These are phyloP conservation scores for Colletotrichum sp. DNA, from an alignment of 2,329 filamentous ascomycete genomes.

Conservation along the genomic window DNA sequence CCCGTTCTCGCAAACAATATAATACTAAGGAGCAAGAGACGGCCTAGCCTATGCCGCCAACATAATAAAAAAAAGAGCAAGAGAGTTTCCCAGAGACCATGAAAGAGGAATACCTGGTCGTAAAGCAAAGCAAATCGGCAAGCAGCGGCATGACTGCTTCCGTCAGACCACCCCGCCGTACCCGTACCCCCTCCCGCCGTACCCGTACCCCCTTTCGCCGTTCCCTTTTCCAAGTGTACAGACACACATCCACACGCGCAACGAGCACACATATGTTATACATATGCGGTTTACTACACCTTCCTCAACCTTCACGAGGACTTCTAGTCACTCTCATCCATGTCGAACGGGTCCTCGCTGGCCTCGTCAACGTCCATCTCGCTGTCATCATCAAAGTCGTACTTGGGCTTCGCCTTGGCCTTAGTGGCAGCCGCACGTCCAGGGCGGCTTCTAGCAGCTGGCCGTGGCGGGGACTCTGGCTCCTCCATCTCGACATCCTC, in stretches of 20 bases:
- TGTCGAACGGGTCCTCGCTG: conserved; percentile 52
- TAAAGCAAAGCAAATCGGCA: conserved; percentile 8
- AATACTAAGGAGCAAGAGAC: not conserved
- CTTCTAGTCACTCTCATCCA: conserved; percentile 46
- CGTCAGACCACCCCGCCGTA: not conserved
- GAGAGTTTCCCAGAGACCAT: not conserved
- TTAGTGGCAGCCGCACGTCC: conserved; percentile 52
- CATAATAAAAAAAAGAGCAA: not conserved
- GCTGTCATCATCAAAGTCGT: conserved; percentile 24
- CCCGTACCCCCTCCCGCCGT: not conserved
- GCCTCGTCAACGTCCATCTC: conserved; percentile 31
- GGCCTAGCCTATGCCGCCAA: not conserved
- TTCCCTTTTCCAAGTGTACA: not conserved
- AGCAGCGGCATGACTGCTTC: not conserved
- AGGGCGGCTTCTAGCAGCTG: conserved; percentile 45
- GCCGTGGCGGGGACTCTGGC: conserved; percentile 44
- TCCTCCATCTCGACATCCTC: conserved; percentile 42
- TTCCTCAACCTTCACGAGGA: not conserved
- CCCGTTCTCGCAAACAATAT: not conserved
- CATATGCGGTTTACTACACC: not conserved
- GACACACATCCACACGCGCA: not conserved
- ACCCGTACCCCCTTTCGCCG: conserved; percentile 1
- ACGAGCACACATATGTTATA: not conserved
- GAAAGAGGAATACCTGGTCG: not conserved
- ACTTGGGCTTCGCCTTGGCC: conserved; percentile 34